Base-by-base conservation (phyloP, 768 basidiomycete genomes). In the Myochromella boudieri region DNA sequence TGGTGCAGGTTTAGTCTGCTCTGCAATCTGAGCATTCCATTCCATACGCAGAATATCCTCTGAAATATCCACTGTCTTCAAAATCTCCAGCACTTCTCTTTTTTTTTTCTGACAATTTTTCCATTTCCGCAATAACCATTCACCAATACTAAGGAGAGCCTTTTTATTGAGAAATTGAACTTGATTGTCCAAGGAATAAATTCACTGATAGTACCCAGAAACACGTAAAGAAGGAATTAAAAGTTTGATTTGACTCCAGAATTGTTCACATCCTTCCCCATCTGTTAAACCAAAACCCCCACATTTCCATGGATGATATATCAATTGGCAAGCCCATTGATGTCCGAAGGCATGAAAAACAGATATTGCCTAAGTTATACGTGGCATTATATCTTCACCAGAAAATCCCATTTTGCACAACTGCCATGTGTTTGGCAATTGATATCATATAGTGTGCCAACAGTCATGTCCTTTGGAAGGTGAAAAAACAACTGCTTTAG, bases 271-370 rank as follows among this genome's bases (percentile, higher is more conserved):
- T 1, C 68, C n/a, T n/a, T n/a, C n/a, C n/a, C n/a, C n/a, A n/a
- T n/a, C n/a, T n/a, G n/a, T n/a, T n/a, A n/a, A n/a, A 63, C 63
- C 66, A 46, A 63, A 62, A 0, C 67, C 66, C n/a, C 42, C 21
- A 27, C 61, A 53, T 29, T 66, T 62, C 3, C 66, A 47, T 3
- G 70, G 71, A 44, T 72, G 64, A 51, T 62, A 72, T 4, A 65
- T n/a, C n/a, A n/a, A n/a, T n/a, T n/a, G n/a, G n/a, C n/a, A n/a
- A n/a, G n/a, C n/a, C n/a, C n/a, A n/a, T n/a, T n/a, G n/a, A n/a
- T n/a, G n/a, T n/a, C n/a, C n/a, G n/a, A n/a, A n/a, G n/a, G n/a
- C n/a, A n/a, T n/a, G n/a, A n/a, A n/a, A n/a, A n/a, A n/a, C n/a
- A n/a, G n/a, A n/a, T n/a, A n/a, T n/a, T n/a, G n/a, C n/a, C n/a